A percentile compares a stretch with the other conserved stretches of the same genome.
Evolutionary conservation across 768 basidiomycete species (phyloP).

Genomic region (Trametes coccinea): DNA sequence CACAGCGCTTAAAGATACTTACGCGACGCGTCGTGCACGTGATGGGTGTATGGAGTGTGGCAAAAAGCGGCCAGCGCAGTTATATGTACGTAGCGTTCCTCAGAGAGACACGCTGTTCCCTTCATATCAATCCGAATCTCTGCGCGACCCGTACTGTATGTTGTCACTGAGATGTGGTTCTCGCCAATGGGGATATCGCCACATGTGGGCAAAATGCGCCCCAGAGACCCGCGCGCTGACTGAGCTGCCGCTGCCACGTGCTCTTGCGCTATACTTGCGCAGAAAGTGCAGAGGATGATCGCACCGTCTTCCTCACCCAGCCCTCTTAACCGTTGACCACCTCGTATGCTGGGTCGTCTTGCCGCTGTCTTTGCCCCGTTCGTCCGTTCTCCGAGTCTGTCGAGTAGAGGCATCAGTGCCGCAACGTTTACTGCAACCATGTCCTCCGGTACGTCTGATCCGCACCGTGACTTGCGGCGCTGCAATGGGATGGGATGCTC

Average conservation of each 20-base stretch:
- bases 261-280: constrained; percentile 19
- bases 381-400: constrained; percentile 2
- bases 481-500: neutral
- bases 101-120: no score
- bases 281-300: constrained; percentile 11
- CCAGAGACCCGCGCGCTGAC: constrained; percentile 1
- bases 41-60: no score
- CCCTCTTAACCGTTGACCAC: constrained; percentile 2
- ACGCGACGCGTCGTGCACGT: no score
- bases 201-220: no score
- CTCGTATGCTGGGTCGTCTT: constrained; percentile 19
- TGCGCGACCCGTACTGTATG: no score
- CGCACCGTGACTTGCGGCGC: no score
- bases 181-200: no score
- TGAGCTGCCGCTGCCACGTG: constrained; percentile 18
- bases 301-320: neutral
- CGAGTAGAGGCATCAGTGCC: constrained; percentile 10
- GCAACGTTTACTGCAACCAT: constrained; percentile 15
- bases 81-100: no score
- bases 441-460: constrained; percentile 19
- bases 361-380: constrained; percentile 12
- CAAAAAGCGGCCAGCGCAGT: no score
- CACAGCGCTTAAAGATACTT: no score
- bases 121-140: no score
- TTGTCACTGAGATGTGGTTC: no score